A percentile compares a stretch with the other conserved stretches of the same genome.
Conservation (phyloP, 1,284 basidiomycete species). For the Laetiporus sulphureus region DNA sequence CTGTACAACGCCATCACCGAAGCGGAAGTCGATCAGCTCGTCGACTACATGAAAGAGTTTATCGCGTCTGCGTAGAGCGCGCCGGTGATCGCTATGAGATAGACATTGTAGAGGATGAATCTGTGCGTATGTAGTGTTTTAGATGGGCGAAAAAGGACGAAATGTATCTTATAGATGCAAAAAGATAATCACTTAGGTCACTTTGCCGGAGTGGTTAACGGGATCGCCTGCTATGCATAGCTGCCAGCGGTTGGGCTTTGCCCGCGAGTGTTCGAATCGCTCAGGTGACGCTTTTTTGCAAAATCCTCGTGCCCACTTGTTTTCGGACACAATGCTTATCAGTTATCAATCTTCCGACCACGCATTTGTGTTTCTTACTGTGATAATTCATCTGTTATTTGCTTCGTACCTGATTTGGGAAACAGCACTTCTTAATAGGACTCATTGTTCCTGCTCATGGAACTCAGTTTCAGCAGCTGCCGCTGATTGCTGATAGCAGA, state of each 20-base stretch:
- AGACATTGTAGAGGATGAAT: too few species aligned
- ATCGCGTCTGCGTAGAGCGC: too few species aligned
- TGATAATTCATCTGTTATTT: background rate
- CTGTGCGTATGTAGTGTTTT: too few species aligned
- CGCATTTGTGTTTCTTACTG: too few species aligned
- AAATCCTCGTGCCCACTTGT: constrained; percentile 28
- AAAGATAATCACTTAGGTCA: constrained; percentile 34
- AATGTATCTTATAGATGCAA: background rate
- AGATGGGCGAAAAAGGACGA: too few species aligned
- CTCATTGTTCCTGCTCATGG: too few species aligned
- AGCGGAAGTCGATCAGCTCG: constrained; percentile 60
- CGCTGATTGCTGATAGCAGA: too few species aligned
- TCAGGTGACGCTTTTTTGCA: constrained; percentile 66
- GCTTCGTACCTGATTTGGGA: background rate
- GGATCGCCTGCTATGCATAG: constrained; percentile 74
- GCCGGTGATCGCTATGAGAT: too few species aligned
- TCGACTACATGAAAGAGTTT: constrained; percentile 59
- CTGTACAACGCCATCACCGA: constrained; percentile 94
- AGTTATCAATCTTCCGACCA: too few species aligned
- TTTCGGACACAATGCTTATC: too few species aligned
- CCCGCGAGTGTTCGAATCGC: constrained; percentile 85
- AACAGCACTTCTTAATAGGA: too few species aligned
- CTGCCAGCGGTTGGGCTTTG: constrained; percentile 72
- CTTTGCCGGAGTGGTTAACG: constrained; percentile 91
- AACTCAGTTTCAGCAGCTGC: too few species aligned